A percentile compares a stretch with the other conserved stretches of the same genome.
Conservation (phyloP, 192 early-diverging fungal genomes). For the Linnemannia zychae region DNA sequence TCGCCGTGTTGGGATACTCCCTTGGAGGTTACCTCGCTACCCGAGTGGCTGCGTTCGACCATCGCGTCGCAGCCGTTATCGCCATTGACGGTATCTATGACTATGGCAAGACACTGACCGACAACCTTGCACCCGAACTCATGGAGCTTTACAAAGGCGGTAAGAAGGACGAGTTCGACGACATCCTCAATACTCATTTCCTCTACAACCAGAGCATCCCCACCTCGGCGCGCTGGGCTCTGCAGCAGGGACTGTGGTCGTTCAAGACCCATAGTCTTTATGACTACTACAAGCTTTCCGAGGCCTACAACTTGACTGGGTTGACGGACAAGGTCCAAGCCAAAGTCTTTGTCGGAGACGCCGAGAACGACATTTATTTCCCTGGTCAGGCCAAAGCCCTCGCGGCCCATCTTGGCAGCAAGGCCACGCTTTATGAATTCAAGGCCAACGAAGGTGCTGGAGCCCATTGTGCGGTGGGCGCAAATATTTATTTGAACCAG, state of each 20-base stretch:
- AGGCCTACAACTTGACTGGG: slow-evolving; percentile 32
- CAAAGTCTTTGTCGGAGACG: slow-evolving; percentile 32
- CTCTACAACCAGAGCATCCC: slow-evolving; percentile 23
- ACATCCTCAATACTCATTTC: slow-evolving; percentile 29
- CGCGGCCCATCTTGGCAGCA: slow-evolving; percentile 29
- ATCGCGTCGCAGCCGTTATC: slow-evolving; percentile 37
- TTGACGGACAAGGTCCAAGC: slow-evolving; percentile 33
- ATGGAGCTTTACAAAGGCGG: slow-evolving; percentile 32
- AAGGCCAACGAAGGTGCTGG: slow-evolving; percentile 34
- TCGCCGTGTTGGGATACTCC: slow-evolving; percentile 36
- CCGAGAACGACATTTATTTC: slow-evolving; percentile 32
- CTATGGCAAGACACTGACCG: slow-evolving; percentile 41
- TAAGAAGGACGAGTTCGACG: slow-evolving; percentile 36
- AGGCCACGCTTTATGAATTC: slow-evolving; percentile 37
- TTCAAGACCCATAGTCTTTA: slow-evolving; percentile 34
- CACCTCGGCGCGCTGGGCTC: slow-evolving; percentile 33
- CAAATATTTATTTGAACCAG: slow-evolving; percentile 32
- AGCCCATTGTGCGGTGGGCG: slow-evolving; percentile 28
- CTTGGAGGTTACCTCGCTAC: slow-evolving; percentile 41
- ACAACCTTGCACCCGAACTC: slow-evolving; percentile 22
- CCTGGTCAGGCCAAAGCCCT: slow-evolving; percentile 35
- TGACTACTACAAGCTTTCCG: slow-evolving; percentile 31
- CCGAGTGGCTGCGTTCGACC: slow-evolving; percentile 31
- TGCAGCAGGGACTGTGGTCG: slow-evolving; percentile 36
- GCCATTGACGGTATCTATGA: slow-evolving; percentile 38